A percentile compares a stretch with the other conserved stretches of the same genome.
Evolutionary conservation across 73 alveolate species (phyloP).

Genomic region (Stentor coeruleus): DNA sequence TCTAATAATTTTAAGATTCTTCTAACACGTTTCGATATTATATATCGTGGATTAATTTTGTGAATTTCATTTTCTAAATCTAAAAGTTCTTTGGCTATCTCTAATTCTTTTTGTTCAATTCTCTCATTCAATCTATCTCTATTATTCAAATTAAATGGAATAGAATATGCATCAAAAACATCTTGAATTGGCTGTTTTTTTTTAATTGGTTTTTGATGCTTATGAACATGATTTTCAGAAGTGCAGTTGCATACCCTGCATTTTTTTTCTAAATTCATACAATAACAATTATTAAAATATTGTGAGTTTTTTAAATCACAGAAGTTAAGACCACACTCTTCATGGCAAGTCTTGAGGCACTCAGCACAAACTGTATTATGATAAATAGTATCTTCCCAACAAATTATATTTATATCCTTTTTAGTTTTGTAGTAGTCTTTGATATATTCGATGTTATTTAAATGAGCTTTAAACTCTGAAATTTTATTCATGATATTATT

Average conservation of each 20-base stretch:
- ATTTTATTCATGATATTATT: not conserved
- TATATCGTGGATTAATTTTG: not conserved
- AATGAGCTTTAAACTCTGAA: not conserved
- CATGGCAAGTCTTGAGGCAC: not conserved
- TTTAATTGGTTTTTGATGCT: not conserved
- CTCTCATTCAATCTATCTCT: not conserved
- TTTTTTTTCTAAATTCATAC: not conserved
- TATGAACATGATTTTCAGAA: not conserved
- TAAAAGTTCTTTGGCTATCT: no score
- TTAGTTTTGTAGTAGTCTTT: not conserved
- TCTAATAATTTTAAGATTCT: no score
- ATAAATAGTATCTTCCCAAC: not conserved
- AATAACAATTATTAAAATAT: not conserved
- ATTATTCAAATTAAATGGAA: no score
- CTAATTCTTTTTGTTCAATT: not conserved
- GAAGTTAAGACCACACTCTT: not conserved
- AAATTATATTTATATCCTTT: no score
- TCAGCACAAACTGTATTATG: not conserved
- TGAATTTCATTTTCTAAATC: not conserved
- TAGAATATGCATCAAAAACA: not conserved
- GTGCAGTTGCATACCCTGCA: not conserved
- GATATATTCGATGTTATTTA: not conserved
- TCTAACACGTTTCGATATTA: not conserved
- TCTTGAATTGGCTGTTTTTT: not conserved
- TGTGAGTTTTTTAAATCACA: not conserved